A percentile compares a stretch with the other conserved stretches of the same genome.
phyloP scores from a whole-genome alignment of 2,329 filamentous ascomycete species.

The Exophiala calicioides region DNA sequence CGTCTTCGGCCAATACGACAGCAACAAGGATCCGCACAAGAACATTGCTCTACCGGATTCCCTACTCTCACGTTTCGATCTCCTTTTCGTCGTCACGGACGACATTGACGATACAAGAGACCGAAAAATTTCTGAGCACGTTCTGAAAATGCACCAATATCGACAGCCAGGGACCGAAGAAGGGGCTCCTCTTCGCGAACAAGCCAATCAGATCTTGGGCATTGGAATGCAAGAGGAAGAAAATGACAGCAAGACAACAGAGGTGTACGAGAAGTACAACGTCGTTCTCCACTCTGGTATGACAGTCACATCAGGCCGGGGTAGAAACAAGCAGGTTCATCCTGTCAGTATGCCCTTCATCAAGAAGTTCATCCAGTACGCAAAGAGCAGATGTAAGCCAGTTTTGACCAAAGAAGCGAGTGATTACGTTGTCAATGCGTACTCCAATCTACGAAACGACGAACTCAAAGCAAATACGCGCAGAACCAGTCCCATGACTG shows the following conservation, averaged over 20 bases:
- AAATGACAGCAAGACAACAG: conserved; percentile 69
- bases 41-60: conserved; percentile 98
- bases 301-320: conserved; percentile 71
- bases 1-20: conserved; percentile 97
- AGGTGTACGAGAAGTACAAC: conserved; percentile 95
- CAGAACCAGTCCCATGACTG: conserved; percentile 91
- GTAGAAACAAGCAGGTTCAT: conserved; percentile 70
- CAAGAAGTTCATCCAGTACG: conserved; percentile 99
- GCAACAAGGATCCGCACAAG: conserved; percentile 97
- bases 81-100: conserved; percentile 95
- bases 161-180: conserved; percentile 90
- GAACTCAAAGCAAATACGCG: conserved; percentile 93
- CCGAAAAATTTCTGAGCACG: conserved; percentile 90
- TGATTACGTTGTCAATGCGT: conserved; percentile 86
- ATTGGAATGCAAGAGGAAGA: conserved; percentile 80
- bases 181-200: conserved; percentile 89
- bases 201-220: conserved; percentile 77
- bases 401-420: conserved; percentile 87
- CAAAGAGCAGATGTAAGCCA: conserved; percentile 87
- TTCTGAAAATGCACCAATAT: conserved; percentile 95
- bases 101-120: conserved; percentile 95
- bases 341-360: conserved; percentile 89
- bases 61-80: conserved; percentile 94
- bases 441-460: conserved; percentile 90
- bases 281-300: conserved; percentile 93